A percentile compares a stretch with the other conserved stretches of the same genome.
These are phyloP conservation scores for Trichosanthes cucumerina DNA, from an alignment of 306 rosid genomes.

Conservation along the genomic window DNA sequence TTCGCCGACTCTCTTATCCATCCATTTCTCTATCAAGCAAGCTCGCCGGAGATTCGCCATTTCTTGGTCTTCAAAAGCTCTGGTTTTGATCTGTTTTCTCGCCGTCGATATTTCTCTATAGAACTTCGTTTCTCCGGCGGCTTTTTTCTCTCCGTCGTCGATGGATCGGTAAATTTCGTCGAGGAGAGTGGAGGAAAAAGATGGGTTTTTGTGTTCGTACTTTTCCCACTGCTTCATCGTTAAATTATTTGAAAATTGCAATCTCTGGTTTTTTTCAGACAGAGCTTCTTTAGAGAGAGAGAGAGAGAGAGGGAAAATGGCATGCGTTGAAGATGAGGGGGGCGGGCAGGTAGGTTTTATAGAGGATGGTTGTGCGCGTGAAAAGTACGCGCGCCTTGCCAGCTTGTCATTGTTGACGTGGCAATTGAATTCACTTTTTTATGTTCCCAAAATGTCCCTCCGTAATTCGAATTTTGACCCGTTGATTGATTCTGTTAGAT, in stretches of 20 bases:
- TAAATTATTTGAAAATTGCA: background rate
- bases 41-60: conserved; percentile 22
- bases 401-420: conserved; percentile 39
- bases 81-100: conserved; percentile 34
- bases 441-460: conserved; percentile 1
- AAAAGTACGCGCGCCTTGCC: conserved; percentile 27
- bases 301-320: conserved; percentile 23
- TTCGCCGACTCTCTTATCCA: conserved; percentile 28
- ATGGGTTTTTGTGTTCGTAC: conserved; percentile 26
- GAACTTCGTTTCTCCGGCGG: conserved; percentile 26
- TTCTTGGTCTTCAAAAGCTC: conserved; percentile 14
- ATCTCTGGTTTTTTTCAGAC: conserved; percentile 7
- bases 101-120: conserved; percentile 22
- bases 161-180: conserved; percentile 79
- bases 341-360: conserved; percentile 28
- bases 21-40: conserved; percentile 50
- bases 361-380: conserved; percentile 45
- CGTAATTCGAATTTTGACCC: conserved; percentile 26
- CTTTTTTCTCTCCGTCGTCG: conserved; percentile 37
- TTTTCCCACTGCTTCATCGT: conserved; percentile 33
- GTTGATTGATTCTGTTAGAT: background rate
- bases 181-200: conserved; percentile 74
- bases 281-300: conserved; percentile 9
- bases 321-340: conserved; percentile 10
- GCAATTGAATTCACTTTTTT: conserved; percentile 4